These are phyloP conservation scores for Adansonia digitata DNA, from an alignment of 345 rosid genomes.

Conservation along the genomic window DNA sequence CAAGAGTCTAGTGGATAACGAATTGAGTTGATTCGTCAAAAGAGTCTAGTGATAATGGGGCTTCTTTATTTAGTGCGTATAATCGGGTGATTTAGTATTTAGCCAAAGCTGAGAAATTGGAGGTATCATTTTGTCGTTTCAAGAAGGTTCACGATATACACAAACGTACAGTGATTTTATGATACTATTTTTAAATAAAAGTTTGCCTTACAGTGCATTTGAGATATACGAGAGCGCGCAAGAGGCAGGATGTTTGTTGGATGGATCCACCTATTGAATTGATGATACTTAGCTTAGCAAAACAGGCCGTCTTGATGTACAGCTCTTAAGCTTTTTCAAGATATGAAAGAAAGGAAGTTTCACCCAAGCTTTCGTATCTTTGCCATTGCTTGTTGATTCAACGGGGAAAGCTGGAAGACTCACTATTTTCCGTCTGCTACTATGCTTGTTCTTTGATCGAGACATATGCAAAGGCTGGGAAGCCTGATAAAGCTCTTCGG, in stretches of 20 bases:
- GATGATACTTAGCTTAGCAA: conserved; percentile 85
- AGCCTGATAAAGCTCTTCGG: conserved; percentile 71
- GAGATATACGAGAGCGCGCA: conserved; percentile 97
- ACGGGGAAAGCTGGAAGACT: conserved; percentile 95
- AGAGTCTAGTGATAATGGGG: too few relatives aligned
- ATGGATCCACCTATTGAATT: conserved; percentile 81
- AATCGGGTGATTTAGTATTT: conserved; percentile 80
- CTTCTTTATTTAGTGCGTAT: conserved; percentile 45
- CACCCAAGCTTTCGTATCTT: conserved; percentile 61
- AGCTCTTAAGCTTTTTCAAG: conserved; percentile 83
- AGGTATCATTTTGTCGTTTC: conserved; percentile 79
- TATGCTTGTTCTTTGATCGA: conserved; percentile 85
- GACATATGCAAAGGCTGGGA: conserved; percentile 87
- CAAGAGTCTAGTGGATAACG: conserved; percentile 46
- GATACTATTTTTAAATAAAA: conserved; percentile 74
- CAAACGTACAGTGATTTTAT: conserved; percentile 72
- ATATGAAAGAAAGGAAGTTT: conserved; percentile 72
- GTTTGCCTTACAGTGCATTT: conserved; percentile 87
- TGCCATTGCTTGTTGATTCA: conserved; percentile 85
- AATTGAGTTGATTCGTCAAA: too few relatives aligned
- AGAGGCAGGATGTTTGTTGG: conserved; percentile 57
- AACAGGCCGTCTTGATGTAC: conserved; percentile 96
- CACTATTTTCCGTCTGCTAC: too few relatives aligned
- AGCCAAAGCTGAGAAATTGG: conserved; percentile 89
- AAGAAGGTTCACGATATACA: conserved; percentile 72